phyloP scores from a whole-genome alignment of 2,329 filamentous ascomycete species.

The Pleomassaria siparia region DNA sequence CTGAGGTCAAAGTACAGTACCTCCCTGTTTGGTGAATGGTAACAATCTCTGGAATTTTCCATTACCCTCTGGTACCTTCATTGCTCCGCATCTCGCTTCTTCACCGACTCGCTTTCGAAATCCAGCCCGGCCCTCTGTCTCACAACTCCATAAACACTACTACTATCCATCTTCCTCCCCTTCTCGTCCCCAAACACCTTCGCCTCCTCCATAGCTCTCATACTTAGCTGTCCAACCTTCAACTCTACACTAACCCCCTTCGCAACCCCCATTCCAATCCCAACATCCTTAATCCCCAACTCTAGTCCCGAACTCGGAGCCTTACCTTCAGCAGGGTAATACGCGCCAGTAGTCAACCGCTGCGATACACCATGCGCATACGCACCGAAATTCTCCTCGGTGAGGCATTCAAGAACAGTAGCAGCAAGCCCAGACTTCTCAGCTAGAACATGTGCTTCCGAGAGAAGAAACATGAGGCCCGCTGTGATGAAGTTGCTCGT shows the following conservation, averaged over 20 bases:
- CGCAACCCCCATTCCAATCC: constrained; percentile 51
- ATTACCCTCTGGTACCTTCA: background rate
- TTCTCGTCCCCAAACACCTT: constrained; percentile 40
- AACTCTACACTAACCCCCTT: constrained; percentile 43
- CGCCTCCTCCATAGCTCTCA: constrained; percentile 49
- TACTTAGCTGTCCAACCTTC: constrained; percentile 47
- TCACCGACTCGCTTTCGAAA: constrained; percentile 47
- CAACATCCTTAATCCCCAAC: constrained; percentile 56
- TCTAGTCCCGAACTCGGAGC: constrained; percentile 53
- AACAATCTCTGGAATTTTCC: too few relatives aligned
- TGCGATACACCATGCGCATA: constrained; percentile 28
- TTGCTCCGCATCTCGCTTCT: constrained; percentile 15
- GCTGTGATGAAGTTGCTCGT: constrained; percentile 53
- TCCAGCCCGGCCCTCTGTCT: constrained; percentile 47
- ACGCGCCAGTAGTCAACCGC: constrained; percentile 29
- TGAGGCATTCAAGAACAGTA: constrained; percentile 46
- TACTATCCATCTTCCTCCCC: constrained; percentile 50
- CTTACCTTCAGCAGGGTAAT: constrained; percentile 27
- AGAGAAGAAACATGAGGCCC: constrained; percentile 53
- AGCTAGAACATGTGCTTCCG: constrained; percentile 54
- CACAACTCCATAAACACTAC: constrained; percentile 54
- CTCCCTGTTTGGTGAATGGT: too few relatives aligned
- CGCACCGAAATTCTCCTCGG: constrained; percentile 37
- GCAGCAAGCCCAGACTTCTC: constrained; percentile 48
- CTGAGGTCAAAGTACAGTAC: too few relatives aligned